Evolutionary conservation across 352 stramenopile species (phyloP).

Genomic region (Phytophthora pseudosyringae): DNA sequence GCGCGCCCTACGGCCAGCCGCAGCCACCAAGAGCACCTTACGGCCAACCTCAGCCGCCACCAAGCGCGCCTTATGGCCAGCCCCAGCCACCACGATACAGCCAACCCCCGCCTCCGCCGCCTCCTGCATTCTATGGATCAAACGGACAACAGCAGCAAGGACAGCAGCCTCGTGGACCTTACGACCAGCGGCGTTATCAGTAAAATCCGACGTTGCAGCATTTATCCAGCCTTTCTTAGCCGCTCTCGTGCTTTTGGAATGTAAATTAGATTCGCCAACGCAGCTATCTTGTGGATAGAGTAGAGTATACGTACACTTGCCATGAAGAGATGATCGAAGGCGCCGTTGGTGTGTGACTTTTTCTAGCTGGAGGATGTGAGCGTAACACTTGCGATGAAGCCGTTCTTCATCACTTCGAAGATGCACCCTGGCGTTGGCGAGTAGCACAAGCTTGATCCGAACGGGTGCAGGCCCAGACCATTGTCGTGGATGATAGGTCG

Average conservation of each 20-base stretch:
- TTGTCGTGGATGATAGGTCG: constrained; percentile 82
- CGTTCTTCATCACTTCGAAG: constrained; percentile 88
- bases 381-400: constrained; percentile 76
- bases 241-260: constrained; percentile 30
- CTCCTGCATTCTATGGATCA: constrained; percentile 22
- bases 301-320: not conserved
- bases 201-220: constrained; percentile 21
- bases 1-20: constrained; percentile 20
- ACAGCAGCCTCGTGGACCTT: constrained; percentile 44
- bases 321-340: not conserved
- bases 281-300: constrained; percentile 15
- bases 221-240: constrained; percentile 20
- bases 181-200: constrained; percentile 40
- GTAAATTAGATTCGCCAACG: constrained; percentile 37
- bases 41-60: constrained; percentile 12
- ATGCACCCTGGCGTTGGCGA: constrained; percentile 72
- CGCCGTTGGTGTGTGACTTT: not conserved
- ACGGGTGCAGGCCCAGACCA: constrained; percentile 76
- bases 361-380: constrained; percentile 41
- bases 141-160: constrained; percentile 30
- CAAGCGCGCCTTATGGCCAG: constrained; percentile 18
- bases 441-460: constrained; percentile 84
- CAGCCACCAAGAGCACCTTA: constrained; percentile 25
- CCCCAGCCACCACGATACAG: constrained; percentile 22
- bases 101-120: constrained; percentile 21